A percentile compares a stretch with the other conserved stretches of the same genome.
These are phyloP conservation scores for Aschersonia sp. DNA, from an alignment of 2,329 filamentous ascomycete genomes.

Conservation along the genomic window DNA sequence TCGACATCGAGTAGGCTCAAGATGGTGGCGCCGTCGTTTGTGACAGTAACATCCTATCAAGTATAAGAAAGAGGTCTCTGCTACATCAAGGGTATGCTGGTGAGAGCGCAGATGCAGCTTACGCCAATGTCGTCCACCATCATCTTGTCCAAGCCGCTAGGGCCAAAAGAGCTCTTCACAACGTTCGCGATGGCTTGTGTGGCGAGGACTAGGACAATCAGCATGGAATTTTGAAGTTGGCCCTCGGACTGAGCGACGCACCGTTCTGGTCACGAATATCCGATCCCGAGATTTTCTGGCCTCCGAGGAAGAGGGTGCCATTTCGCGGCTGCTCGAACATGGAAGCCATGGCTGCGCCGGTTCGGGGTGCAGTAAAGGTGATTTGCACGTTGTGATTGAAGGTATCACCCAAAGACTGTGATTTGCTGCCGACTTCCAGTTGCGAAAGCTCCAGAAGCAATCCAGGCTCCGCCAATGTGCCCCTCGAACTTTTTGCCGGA, in stretches of 20 bases:
- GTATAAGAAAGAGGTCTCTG: background rate
- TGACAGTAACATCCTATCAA: constrained; percentile 82
- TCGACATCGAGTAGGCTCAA: constrained; percentile 91
- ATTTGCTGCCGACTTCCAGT: too few relatives aligned
- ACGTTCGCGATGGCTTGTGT: constrained; percentile 98
- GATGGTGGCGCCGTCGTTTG: constrained; percentile 96
- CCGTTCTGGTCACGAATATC: constrained; percentile 97
- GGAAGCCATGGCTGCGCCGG: constrained; percentile 54
- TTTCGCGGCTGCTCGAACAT: constrained; percentile 94
- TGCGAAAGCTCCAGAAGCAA: too few relatives aligned
- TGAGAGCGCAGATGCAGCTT: constrained; percentile 19
- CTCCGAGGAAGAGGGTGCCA: constrained; percentile 91
- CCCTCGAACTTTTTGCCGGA: constrained; percentile 16
- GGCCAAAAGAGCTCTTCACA: constrained; percentile 96
- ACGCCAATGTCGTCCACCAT: constrained; percentile 99
- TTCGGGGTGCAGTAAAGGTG: background rate
- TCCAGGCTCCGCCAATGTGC: constrained; percentile 5
- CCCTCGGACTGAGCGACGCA: constrained; percentile 20
- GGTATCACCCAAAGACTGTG: too few relatives aligned
- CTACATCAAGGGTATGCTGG: background rate
- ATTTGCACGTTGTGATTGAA: too few relatives aligned
- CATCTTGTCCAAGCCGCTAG: constrained; percentile 97
- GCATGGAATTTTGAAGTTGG: too few relatives aligned
- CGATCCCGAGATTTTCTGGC: constrained; percentile 90
- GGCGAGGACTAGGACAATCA: constrained; percentile 52